These are phyloP conservation scores for Didymella arachidicola DNA, from an alignment of 2,329 filamentous ascomycete species.

Conservation along the genomic window DNA sequence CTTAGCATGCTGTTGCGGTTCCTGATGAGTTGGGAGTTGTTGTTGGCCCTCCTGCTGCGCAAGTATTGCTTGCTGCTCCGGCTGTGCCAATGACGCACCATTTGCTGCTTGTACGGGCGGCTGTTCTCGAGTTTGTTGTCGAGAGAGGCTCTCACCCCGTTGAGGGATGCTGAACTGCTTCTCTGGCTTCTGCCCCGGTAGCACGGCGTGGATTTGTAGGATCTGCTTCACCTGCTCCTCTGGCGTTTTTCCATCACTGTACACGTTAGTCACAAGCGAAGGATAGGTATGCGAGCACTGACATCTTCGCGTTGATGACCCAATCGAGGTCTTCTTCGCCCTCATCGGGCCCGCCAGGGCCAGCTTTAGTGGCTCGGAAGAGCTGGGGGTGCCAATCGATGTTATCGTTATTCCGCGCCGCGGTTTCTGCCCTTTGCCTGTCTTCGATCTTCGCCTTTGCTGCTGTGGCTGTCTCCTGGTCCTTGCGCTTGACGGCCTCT, in stretches of 20 bases:
- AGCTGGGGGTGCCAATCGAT: slow-evolving; percentile 88
- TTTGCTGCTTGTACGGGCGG: slow-evolving; percentile 14
- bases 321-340: slow-evolving; percentile 91
- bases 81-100: slow-evolving; percentile 14
- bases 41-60: slow-evolving; percentile 10
- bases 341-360: slow-evolving; percentile 74
- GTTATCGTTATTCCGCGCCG: slow-evolving; percentile 76
- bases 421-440: slow-evolving; percentile 86
- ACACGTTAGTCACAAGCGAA: background rate
- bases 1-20: slow-evolving; percentile 7
- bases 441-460: slow-evolving; percentile 98
- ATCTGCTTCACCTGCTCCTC: slow-evolving; percentile 81
- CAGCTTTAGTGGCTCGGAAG: slow-evolving; percentile 78
- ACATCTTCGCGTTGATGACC: slow-evolving; percentile 91
- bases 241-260: slow-evolving; percentile 67
- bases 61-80: slow-evolving; percentile 6
- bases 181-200: slow-evolving; percentile 74
- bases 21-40: slow-evolving; percentile 1
- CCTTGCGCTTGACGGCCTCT: slow-evolving; percentile 79
- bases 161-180: slow-evolving; percentile 64
- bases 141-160: slow-evolving; percentile 49
- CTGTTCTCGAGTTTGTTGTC: slow-evolving; percentile 14
- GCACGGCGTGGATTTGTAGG: slow-evolving; percentile 81
- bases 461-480: slow-evolving; percentile 88
- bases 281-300: slow-evolving; percentile 41